Evolutionary conservation across 2,329 filamentous ascomycete species (phyloP).

Genomic region (Aureobasidium mangrovei): DNA sequence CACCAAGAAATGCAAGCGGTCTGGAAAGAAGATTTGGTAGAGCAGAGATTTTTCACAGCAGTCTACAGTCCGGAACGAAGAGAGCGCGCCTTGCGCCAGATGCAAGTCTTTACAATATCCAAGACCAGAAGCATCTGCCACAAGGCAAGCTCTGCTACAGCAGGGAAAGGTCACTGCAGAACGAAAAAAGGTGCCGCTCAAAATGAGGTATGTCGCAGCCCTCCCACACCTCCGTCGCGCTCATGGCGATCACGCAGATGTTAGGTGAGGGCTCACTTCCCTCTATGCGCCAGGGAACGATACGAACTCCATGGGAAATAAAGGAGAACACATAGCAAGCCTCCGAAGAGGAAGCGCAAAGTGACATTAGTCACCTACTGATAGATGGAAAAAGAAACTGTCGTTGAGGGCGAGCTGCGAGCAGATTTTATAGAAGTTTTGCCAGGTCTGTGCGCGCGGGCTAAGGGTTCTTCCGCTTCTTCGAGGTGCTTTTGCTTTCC

Average conservation of each 20-base stretch:
- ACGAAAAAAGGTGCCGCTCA: not conserved
- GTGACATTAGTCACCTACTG: conserved; percentile 22
- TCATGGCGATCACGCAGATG: conserved; percentile 27
- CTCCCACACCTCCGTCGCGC: conserved; percentile 37
- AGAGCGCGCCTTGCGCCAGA: not conserved
- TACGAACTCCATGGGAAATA: conserved; percentile 29
- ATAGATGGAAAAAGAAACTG: conserved; percentile 15
- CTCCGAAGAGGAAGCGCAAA: conserved; percentile 33
- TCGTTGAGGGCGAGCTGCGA: conserved; percentile 2
- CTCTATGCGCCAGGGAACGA: conserved; percentile 38
- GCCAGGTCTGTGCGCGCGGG: not conserved
- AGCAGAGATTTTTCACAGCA: not conserved
- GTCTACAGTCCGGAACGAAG: not conserved
- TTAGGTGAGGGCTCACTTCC: conserved; percentile 32
- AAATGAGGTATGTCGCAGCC: conserved; percentile 25
- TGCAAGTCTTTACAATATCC: conserved; percentile 6
- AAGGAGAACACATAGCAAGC: conserved; percentile 35
- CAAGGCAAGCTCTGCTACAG: not conserved
- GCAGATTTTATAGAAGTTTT: conserved; percentile 11
- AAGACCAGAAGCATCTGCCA: not conserved
- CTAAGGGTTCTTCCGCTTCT: too few species aligned
- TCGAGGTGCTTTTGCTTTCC: too few species aligned
- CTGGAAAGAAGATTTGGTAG: too few species aligned
- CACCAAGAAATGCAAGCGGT: too few species aligned
- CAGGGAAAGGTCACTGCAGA: not conserved